phyloP scores from a whole-genome alignment of 108 stramenopile species.

The Ochromonas danica region DNA sequence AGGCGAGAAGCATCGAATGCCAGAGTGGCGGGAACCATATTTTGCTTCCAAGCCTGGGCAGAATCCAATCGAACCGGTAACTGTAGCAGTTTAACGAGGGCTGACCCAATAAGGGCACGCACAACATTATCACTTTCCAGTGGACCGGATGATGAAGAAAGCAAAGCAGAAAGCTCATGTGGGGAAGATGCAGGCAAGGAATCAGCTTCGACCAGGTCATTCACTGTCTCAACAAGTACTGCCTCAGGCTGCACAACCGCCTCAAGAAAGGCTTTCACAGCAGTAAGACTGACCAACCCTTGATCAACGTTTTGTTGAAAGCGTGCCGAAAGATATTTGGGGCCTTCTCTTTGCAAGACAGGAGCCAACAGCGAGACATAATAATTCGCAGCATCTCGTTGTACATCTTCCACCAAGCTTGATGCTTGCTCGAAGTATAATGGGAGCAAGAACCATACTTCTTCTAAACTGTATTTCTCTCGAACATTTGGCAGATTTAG shows the following conservation, averaged over 20 bases:
- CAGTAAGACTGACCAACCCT: not conserved
- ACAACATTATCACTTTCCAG: not conserved
- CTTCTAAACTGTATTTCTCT: no score
- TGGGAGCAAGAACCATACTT: not conserved
- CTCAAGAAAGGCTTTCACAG: not conserved
- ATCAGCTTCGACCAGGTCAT: not conserved
- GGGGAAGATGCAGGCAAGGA: not conserved
- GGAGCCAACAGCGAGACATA: not conserved
- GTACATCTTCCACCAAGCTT: not conserved
- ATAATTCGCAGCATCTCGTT: not conserved
- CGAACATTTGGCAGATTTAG: no score
- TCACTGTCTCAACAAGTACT: not conserved
- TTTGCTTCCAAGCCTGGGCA: not conserved
- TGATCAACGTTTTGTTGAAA: not conserved
- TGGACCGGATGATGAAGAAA: not conserved
- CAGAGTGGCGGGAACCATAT: not conserved
- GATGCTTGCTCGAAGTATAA: not conserved
- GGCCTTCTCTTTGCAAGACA: not conserved
- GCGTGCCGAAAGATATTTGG: not conserved
- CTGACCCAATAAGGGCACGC: not conserved
- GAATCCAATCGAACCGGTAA: not conserved
- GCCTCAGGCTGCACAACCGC: not conserved
- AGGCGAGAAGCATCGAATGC: not conserved
- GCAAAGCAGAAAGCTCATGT: not conserved
- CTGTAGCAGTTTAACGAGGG: not conserved